Base-by-base conservation (phyloP, 1,284 basidiomycete genomes). In the Marasmius tenuissimus region DNA sequence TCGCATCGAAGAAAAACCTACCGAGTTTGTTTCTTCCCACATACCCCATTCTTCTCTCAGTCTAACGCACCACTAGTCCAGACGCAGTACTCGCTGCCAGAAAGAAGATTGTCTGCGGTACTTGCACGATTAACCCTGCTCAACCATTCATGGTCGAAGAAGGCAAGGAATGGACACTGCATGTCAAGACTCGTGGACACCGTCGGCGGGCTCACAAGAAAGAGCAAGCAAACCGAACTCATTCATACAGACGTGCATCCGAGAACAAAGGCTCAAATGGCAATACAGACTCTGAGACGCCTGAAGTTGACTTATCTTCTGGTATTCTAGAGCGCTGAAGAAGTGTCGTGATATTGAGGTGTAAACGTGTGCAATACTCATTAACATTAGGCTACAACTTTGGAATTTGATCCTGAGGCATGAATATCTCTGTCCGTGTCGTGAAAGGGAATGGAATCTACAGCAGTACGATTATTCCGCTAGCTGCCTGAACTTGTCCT, bases 401-500 rank as follows among this genome's bases (percentile, higher is more conserved):
- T 27, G 27, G 27, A 27, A 27, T 27, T 39, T 58, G 58, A 63
- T 63, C 55, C 59, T 42, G 57, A 33, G 35, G 40, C 50, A 57
- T 39, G 37, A 48, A 39, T 27, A 60, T 59, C n/a, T 34, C 48
- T 52, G 52, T 56, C 52, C 52, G 45, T 56, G 42, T 47, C 52
- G 40, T 60, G 18, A 60, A 59, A 52, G 50, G 27, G 22, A 47
- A 34, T 10, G 42, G 39, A 50, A 18, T 20, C 7, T 33, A 18
- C n/a, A 33, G 12, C 22, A 50, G 16, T 18, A 40, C 56, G 37
- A 71, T 69, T 84, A 95, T 80, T 95, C 93, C 69, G 84, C 89
- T 74, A 95, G 76, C 75, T 92, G 88, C 64, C 93, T 85, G 83
- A 96, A 96, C 70, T 91, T 93, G 76, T 95, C 93, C 71, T 91